A percentile compares a stretch with the other conserved stretches of the same genome.
These are phyloP conservation scores for Hansfordia pulvinata DNA, from an alignment of 2,329 filamentous ascomycete genomes.

Conservation along the genomic window DNA sequence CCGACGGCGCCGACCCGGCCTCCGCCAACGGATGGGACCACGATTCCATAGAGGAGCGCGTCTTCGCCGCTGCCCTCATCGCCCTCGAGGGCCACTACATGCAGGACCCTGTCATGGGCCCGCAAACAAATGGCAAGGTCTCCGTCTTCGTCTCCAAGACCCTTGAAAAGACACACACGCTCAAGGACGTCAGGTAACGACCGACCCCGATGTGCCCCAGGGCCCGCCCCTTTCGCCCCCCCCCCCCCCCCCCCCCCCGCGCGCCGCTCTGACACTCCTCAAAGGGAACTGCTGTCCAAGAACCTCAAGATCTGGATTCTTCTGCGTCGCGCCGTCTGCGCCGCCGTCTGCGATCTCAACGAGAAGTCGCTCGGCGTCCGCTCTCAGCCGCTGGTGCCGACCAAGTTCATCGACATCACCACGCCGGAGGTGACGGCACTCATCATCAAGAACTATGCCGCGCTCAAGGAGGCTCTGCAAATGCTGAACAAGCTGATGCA, in stretches of 20 bases:
- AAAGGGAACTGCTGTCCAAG: constrained; percentile 45
- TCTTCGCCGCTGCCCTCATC: constrained; percentile 45
- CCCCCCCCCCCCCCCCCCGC: too few relatives aligned
- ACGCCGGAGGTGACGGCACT: constrained; percentile 48
- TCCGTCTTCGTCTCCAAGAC: constrained; percentile 45
- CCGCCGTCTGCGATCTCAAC: constrained; percentile 46
- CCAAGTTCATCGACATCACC: constrained; percentile 36
- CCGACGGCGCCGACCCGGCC: too few relatives aligned
- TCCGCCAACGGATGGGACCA: constrained; percentile 15
- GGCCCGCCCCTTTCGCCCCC: too few relatives aligned
- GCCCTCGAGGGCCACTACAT: constrained; percentile 49
- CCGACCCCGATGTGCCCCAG: too few relatives aligned
- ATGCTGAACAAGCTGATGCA: constrained; percentile 55
- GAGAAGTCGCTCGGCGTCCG: constrained; percentile 44
- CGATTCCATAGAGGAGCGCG: constrained; percentile 49
- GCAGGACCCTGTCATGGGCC: constrained; percentile 41
- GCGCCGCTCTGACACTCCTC: too few relatives aligned
- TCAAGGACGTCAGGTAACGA: constrained; percentile 38
- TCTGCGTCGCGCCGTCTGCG: constrained; percentile 46
- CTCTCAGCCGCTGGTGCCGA: constrained; percentile 36
- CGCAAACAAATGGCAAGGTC: constrained; percentile 38
- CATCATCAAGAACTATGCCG: constrained; percentile 47
- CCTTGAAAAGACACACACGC: constrained; percentile 49
- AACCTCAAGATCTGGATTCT: constrained; percentile 56
- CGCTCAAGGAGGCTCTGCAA: constrained; percentile 47